Conservation (phyloP, 2,329 filamentous ascomycete genomes). For the Ambrosiella beaveri region DNA sequence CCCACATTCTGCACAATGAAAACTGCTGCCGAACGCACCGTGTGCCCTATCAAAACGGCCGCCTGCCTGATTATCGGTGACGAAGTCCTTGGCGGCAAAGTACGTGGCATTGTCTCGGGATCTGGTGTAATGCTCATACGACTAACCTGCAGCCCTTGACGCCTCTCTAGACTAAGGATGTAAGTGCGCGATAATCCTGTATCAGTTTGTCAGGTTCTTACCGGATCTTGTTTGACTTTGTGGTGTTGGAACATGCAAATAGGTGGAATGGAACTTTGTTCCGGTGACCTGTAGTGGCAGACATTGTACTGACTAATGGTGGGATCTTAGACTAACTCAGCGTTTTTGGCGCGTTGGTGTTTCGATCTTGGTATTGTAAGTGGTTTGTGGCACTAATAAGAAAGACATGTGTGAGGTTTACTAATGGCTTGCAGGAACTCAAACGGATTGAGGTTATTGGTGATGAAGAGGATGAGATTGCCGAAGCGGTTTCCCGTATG, state of each 20-base stretch:
- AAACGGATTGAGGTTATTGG: slow-evolving; percentile 85
- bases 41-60: slow-evolving; percentile 66
- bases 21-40: slow-evolving; percentile 33
- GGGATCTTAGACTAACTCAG: slow-evolving; percentile 30
- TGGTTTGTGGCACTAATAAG: slow-evolving; percentile 2
- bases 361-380: slow-evolving; percentile 42
- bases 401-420: background rate
- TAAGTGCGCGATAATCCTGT: slow-evolving; percentile 1
- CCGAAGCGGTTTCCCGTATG: slow-evolving; percentile 77
- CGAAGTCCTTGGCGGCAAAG: slow-evolving; percentile 89
- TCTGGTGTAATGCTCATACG: background rate
- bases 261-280: no score
- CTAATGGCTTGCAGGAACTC: slow-evolving; percentile 34
- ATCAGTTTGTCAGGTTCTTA: background rate
- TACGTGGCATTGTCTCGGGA: slow-evolving; percentile 21
- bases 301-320: background rate
- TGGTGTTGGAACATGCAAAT: no score
- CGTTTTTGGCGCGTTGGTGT: slow-evolving; percentile 47
- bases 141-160: background rate
- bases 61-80: slow-evolving; percentile 94
- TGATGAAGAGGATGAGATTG: slow-evolving; percentile 79
- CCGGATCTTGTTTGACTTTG: no score
- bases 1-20: slow-evolving; percentile 23
- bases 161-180: slow-evolving; percentile 8
- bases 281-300: background rate